Evolutionary conservation across 208 protist genomes (phyloP).

Genomic region (Leishmania amazonensis): DNA sequence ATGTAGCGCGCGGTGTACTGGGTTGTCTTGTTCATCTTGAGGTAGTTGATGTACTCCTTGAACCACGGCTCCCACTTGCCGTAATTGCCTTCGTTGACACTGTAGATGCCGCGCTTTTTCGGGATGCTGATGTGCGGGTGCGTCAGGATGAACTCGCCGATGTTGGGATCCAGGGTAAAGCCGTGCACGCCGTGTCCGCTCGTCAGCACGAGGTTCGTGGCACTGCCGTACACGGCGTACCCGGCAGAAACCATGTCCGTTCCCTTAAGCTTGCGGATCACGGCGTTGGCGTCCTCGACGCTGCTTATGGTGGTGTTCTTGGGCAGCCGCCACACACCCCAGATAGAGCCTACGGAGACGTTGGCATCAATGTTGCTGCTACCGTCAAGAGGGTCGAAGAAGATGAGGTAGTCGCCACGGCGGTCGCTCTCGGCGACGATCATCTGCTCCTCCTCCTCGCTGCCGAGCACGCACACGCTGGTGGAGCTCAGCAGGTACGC

Average conservation of each 20-base stretch:
- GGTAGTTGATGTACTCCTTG: constrained; percentile 65
- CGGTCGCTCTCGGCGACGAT: constrained; percentile 62
- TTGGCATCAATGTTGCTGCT: constrained; percentile 98
- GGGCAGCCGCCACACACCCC: constrained; percentile 84
- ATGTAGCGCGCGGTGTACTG: constrained; percentile 88
- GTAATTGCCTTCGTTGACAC: constrained; percentile 97
- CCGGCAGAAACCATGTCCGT: constrained; percentile 83
- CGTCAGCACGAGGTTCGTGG: constrained; percentile 94
- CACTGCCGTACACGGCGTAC: constrained; percentile 96
- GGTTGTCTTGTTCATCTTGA: constrained; percentile 71
- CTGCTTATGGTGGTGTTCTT: constrained; percentile 80
- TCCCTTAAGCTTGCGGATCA: constrained; percentile 68
- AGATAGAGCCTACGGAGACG: constrained; percentile 96
- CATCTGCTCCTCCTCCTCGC: constrained; percentile 85
- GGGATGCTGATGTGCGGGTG: constrained; percentile 94
- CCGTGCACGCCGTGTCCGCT: constrained; percentile 91
- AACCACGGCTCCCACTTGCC: constrained; percentile 82
- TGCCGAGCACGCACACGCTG: constrained; percentile 71
- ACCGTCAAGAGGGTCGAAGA: constrained; percentile 97
- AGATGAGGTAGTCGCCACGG: constrained; percentile 91
- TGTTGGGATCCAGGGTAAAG: constrained; percentile 95
- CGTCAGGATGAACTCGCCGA: constrained; percentile 98
- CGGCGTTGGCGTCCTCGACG: constrained; percentile 76
- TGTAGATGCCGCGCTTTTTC: constrained; percentile 94
- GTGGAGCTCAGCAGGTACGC: constrained; percentile 80